Percentiles rank a stretch among this genome's conserved stretches.
Conservation (phyloP, 2,329 filamentous ascomycete species). For the Colletotrichum falcatum region DNA sequence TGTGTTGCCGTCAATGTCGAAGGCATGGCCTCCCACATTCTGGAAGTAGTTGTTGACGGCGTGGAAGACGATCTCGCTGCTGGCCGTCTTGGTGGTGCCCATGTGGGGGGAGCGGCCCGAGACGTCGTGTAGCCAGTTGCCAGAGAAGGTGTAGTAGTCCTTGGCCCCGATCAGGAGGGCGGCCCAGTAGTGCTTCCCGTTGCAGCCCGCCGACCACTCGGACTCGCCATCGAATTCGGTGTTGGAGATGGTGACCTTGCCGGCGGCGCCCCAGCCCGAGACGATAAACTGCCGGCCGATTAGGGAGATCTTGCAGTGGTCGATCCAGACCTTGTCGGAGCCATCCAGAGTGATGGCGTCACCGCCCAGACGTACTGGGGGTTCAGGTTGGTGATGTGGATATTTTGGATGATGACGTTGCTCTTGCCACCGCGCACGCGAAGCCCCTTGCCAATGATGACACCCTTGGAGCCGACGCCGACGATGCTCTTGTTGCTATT, state of each 20-base stretch:
- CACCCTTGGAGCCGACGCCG: conserved; percentile 44
- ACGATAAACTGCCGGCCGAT: conserved; percentile 56
- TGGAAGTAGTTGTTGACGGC: conserved; percentile 47
- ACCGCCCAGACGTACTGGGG: conserved; percentile 54
- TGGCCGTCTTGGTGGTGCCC: no score
- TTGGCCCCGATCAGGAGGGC: conserved; percentile 49
- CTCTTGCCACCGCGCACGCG: conserved; percentile 55
- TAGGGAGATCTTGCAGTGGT: conserved; percentile 54
- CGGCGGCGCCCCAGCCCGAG: conserved; percentile 49
- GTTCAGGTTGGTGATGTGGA: conserved; percentile 60
- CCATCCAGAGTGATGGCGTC: conserved; percentile 48
- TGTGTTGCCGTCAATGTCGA: conserved; percentile 60
- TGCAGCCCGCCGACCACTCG: conserved; percentile 48
- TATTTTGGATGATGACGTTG: conserved; percentile 65
- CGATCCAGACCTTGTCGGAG: conserved; percentile 50
- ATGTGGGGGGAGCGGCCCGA: conserved; percentile 50
- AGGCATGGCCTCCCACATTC: conserved; percentile 56
- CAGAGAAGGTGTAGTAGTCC: conserved; percentile 53
- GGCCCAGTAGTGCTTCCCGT: conserved; percentile 50
- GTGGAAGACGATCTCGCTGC: conserved; percentile 44
- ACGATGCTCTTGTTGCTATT: conserved; percentile 49
- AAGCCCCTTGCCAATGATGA: conserved; percentile 55
- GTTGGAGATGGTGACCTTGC: conserved; percentile 53
- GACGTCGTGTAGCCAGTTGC: conserved; percentile 47
- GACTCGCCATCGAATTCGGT: conserved; percentile 55